Conservation (phyloP, 371 early-diverging fungal species). For the Lichtheimia ramosa region DNA sequence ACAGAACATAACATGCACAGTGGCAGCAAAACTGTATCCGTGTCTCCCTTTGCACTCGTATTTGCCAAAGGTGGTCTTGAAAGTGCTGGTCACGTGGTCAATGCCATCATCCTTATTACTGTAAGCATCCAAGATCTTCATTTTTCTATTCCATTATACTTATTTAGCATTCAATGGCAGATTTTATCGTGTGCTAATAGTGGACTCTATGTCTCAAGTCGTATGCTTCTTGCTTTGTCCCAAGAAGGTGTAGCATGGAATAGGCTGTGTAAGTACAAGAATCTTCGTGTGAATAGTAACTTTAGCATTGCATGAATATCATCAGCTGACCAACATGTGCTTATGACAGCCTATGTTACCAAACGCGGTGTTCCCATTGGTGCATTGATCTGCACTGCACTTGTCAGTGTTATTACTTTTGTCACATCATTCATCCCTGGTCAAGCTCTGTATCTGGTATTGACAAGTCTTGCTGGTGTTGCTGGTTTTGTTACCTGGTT, state of each 20-base stretch:
- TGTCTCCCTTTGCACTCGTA: constrained; percentile 74
- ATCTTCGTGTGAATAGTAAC: too few relatives aligned
- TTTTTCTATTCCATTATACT: background rate
- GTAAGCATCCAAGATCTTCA: constrained; percentile 23
- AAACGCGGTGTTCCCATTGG: constrained; percentile 63
- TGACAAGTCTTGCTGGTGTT: constrained; percentile 29
- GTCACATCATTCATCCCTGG: constrained; percentile 53
- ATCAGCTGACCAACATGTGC: too few relatives aligned
- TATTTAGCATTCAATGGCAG: background rate
- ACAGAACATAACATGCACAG: constrained; percentile 41
- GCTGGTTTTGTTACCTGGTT: constrained; percentile 67
- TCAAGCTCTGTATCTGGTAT: constrained; percentile 30
- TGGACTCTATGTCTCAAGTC: constrained; percentile 68
- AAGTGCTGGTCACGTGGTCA: constrained; percentile 67
- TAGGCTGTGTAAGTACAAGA: constrained; percentile 38
- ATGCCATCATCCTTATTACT: constrained; percentile 71
- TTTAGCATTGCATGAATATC: too few relatives aligned
- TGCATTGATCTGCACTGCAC: constrained; percentile 51
- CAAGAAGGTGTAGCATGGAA: constrained; percentile 65
- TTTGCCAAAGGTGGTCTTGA: constrained; percentile 62
- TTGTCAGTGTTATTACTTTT: constrained; percentile 56
- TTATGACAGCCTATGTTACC: constrained; percentile 37
- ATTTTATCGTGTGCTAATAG: constrained; percentile 74
- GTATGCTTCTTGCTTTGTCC: constrained; percentile 64
- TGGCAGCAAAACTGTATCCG: constrained; percentile 32